Evolutionary conservation across 2,329 filamentous ascomycete species (phyloP).

Genomic region (Acrocalymma vagum): DNA sequence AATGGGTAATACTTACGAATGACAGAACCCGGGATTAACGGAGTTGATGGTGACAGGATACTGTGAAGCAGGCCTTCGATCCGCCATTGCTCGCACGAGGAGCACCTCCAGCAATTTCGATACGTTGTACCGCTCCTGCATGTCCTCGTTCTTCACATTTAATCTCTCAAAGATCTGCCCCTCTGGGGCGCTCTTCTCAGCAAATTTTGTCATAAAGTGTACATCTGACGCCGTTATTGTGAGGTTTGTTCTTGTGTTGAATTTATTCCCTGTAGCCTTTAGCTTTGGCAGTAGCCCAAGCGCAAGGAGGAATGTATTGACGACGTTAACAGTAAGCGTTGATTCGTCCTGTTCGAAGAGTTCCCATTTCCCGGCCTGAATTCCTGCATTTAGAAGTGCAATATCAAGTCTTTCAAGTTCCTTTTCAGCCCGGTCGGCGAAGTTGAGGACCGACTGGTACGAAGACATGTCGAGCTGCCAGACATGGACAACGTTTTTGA

Average conservation of each 20-base stretch:
- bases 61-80: constrained; percentile 11
- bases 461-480: constrained; percentile 55
- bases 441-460: constrained; percentile 48
- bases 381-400: constrained; percentile 45
- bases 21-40: constrained; percentile 38
- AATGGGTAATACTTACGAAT: too few relatives aligned
- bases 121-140: constrained; percentile 9
- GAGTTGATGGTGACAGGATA: constrained; percentile 38
- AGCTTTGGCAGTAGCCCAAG: constrained; percentile 18
- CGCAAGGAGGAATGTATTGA: constrained; percentile 38
- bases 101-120: constrained; percentile 17
- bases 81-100: constrained; percentile 11
- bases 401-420: constrained; percentile 40
- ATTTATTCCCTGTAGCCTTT: constrained; percentile 4
- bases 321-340: constrained; percentile 40
- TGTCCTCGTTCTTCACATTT: background rate
- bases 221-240: constrained; percentile 34
- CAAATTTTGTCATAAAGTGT: constrained; percentile 35
- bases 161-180: constrained; percentile 6
- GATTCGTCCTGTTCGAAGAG: constrained; percentile 25
- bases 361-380: constrained; percentile 27
- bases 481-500: constrained; percentile 48
- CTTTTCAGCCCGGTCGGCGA: constrained; percentile 32
- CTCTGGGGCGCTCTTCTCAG: constrained; percentile 24
- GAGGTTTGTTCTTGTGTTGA: constrained; percentile 3